Evolutionary conservation across 2,329 filamentous ascomycete species (phyloP).

Genomic region (Pestalotiopsis sp.): DNA sequence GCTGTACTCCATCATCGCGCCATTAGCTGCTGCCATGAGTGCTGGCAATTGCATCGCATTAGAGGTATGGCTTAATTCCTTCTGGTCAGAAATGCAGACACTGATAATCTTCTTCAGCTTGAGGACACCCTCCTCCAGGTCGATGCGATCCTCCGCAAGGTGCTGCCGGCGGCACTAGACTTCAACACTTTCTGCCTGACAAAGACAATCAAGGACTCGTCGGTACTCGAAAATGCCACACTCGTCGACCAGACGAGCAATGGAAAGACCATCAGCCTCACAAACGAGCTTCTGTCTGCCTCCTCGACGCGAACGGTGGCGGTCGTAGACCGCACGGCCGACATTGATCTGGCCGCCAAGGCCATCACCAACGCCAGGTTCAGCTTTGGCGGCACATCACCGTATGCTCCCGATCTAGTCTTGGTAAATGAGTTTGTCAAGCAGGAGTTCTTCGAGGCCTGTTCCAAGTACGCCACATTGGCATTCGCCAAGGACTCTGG

Average conservation of each 20-base stretch:
- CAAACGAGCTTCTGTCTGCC: constrained; percentile 18
- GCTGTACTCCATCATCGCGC: constrained; percentile 33
- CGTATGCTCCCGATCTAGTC: constrained; percentile 64
- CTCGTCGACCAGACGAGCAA: constrained; percentile 29
- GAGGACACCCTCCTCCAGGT: constrained; percentile 23
- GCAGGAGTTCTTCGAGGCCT: constrained; percentile 54
- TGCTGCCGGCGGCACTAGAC: constrained; percentile 27
- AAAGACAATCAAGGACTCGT: constrained; percentile 20
- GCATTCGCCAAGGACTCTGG: constrained; percentile 21
- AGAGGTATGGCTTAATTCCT: constrained; percentile 25
- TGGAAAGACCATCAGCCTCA: constrained; percentile 1
- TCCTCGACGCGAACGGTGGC: constrained; percentile 44
- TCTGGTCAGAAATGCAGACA: no score
- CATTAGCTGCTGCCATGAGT: constrained; percentile 36
- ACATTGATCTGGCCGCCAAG: constrained; percentile 54
- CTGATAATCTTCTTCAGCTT: constrained; percentile 18
- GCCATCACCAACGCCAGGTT: constrained; percentile 57
- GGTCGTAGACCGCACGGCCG: constrained; percentile 62
- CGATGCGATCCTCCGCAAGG: constrained; percentile 22
- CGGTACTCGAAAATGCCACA: constrained; percentile 20
- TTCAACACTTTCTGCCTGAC: constrained; percentile 26
- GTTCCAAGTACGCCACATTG: constrained; percentile 39
- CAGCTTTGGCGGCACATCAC: constrained; percentile 55
- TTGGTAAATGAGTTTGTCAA: constrained; percentile 67
- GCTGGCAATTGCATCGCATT: constrained; percentile 38